Percentiles rank a stretch among this genome's conserved stretches.
Conservation (phyloP, 116 monocot genomes). For the Papilionanthe hybrid region DNA sequence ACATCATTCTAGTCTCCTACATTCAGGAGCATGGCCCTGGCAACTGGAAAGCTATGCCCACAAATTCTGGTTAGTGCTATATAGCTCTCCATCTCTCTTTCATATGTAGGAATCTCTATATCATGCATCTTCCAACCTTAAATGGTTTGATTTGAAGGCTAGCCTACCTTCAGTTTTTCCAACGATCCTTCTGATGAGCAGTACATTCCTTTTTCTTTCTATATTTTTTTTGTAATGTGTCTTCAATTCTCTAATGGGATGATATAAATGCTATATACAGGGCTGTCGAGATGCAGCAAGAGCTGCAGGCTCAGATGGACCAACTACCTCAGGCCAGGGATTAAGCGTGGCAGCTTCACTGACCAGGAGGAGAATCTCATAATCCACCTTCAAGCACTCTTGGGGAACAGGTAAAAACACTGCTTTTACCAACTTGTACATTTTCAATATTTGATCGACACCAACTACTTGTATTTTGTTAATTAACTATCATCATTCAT, state of each 20-base stretch:
- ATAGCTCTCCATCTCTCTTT: too few relatives aligned
- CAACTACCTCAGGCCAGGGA: conserved; percentile 26
- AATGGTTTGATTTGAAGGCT: too few relatives aligned
- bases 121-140: too few relatives aligned
- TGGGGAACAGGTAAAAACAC: conserved; percentile 18
- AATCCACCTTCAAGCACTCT: conserved; percentile 23
- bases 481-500: conserved; percentile 4
- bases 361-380: conserved; percentile 27
- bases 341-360: conserved; percentile 24
- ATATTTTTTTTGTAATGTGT: too few relatives aligned
- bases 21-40: conserved; percentile 20
- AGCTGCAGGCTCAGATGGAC: conserved; percentile 30
- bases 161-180: too few relatives aligned
- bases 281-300: conserved; percentile 26
- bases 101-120: too few relatives aligned
- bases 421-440: background rate
- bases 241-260: too few relatives aligned
- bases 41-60: conserved; percentile 18
- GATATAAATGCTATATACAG: background rate
- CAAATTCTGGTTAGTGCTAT: conserved; percentile 9
- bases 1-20: conserved; percentile 18
- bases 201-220: too few relatives aligned
- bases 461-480: background rate
- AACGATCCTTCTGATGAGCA: too few relatives aligned
- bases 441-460: background rate